Base-by-base conservation (phyloP, 2,329 filamentous ascomycete species). In the Periconia macrospinosa region DNA sequence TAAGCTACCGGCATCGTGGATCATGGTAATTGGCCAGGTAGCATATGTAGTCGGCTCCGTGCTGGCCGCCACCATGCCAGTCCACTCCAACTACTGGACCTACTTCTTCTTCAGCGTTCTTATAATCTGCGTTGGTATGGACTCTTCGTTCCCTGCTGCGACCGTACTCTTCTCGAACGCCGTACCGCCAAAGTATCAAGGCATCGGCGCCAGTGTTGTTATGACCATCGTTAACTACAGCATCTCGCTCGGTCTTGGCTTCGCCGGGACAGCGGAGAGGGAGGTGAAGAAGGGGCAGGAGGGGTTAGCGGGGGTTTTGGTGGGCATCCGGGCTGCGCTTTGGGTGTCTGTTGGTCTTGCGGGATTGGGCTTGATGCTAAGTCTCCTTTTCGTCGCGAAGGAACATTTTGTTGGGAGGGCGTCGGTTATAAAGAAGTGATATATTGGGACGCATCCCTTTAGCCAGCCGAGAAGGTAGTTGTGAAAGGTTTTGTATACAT, bases 211-310 rank as follows among this genome's bases (percentile, higher is more conserved):
- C 2, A 59, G 54, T 40, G 50, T 70, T 19, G 66, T 76, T 49
- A 73, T 67, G 30, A 76, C 72, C 1, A 61, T 75, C 3, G 69
- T 75, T 37, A 75, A 76, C 48, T 76, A 76, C 59, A 67, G 63
- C 17, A 74, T 76, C 20, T 73, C 71, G 3, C 60, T 75, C 20
- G 71, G 70, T 11, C 56, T 77, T 23, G 75, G 74, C 2, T 68
- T 76, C 50, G 72, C 72, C 2, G 74, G 69, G 0, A 75, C 71
- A 0, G 71, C 75, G 17, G 57, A 60, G 20, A 50, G 58, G 15
- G 52, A 60, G 52, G 55, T 53, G 8, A 54, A 54, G 6, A 11
- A 44, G n/a, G 35, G 18, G 18, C 40, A 43, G 6, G 43, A 44
- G 18, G 17, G 17, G 7, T 13, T 53, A 10, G 15, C 43, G 33